Conservation (phyloP, 176 grass and related monocot species). For the Ananas comosus region DNA sequence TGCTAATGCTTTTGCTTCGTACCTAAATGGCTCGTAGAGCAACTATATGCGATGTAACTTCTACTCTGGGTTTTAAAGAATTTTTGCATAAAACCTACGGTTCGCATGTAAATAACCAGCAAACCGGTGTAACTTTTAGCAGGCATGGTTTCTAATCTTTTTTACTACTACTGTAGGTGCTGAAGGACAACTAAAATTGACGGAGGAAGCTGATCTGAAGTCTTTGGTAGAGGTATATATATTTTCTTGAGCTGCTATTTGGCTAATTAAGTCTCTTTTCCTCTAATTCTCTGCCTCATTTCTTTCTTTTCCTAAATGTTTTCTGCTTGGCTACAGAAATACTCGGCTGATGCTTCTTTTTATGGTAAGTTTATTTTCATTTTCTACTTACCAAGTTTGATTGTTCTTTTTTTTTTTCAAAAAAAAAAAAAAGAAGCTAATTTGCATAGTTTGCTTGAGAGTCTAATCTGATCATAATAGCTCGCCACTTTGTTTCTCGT, state of each 20-base stretch:
- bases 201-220: conserved; percentile 30
- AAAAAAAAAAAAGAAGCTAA: too few species aligned
- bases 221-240: conserved; percentile 37
- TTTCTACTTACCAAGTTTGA: not conserved
- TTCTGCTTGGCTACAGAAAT: conserved; percentile 23
- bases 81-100: not conserved
- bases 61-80: conserved; percentile 15
- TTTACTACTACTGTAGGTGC: conserved; percentile 20
- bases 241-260: conserved; percentile 1
- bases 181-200: conserved; percentile 2
- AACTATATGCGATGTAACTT: conserved; percentile 12
- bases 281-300: not conserved
- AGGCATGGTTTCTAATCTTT: conserved; percentile 12
- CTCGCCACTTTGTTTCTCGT: too few species aligned
- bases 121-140: not conserved
- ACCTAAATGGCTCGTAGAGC: conserved; percentile 15
- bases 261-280: not conserved
- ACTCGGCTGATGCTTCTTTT: conserved; percentile 47
- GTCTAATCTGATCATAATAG: too few species aligned
- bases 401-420: not conserved
- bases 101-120: not conserved
- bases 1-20: not conserved
- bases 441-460: not conserved
- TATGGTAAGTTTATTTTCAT: conserved; percentile 36
- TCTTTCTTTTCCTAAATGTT: conserved; percentile 3